Evolutionary conservation across 2,329 filamentous ascomycete genomes (phyloP).

Genomic region (Davidsoniella eucalypti): DNA sequence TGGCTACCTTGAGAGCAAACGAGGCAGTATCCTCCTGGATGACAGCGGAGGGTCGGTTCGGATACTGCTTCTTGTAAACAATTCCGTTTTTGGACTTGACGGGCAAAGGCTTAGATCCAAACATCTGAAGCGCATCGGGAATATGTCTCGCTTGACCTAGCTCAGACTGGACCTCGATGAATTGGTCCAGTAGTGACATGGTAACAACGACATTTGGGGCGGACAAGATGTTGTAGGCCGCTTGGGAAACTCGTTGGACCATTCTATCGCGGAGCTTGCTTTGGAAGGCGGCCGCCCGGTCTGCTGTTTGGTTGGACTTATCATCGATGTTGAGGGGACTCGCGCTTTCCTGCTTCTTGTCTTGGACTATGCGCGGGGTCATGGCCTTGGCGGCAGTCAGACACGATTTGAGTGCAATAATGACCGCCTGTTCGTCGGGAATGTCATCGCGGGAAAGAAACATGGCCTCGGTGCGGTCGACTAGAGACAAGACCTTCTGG

Average conservation of each 20-base stretch:
- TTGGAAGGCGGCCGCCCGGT: not conserved
- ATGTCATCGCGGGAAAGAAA: conserved; percentile 30
- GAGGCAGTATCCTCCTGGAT: conserved; percentile 56
- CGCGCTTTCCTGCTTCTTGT: conserved; percentile 9
- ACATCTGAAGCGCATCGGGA: conserved; percentile 65
- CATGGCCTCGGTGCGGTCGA: conserved; percentile 26
- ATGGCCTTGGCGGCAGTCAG: conserved; percentile 28
- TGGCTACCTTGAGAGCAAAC: conserved; percentile 60
- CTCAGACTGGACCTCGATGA: conserved; percentile 59
- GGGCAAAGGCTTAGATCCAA: conserved; percentile 66
- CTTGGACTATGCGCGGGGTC: conserved; percentile 18
- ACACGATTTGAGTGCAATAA: conserved; percentile 28
- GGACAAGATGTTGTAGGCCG: conserved; percentile 53
- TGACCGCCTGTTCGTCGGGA: conserved; percentile 27
- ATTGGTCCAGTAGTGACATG: conserved; percentile 51
- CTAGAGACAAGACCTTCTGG: conserved; percentile 24
- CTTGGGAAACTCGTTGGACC: conserved; percentile 35
- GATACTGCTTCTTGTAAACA: conserved; percentile 32
- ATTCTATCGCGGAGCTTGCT: conserved; percentile 25
- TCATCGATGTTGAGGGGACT: conserved; percentile 20
- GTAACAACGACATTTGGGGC: conserved; percentile 70
- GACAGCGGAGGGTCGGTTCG: conserved; percentile 52
- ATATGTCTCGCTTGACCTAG: conserved; percentile 61
- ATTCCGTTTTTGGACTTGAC: conserved; percentile 16
- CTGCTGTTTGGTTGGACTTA: not conserved